A percentile compares a stretch with the other conserved stretches of the same genome.
phyloP scores from a whole-genome alignment of 352 stramenopile species.

The Thalassiosira ordinaria region DNA sequence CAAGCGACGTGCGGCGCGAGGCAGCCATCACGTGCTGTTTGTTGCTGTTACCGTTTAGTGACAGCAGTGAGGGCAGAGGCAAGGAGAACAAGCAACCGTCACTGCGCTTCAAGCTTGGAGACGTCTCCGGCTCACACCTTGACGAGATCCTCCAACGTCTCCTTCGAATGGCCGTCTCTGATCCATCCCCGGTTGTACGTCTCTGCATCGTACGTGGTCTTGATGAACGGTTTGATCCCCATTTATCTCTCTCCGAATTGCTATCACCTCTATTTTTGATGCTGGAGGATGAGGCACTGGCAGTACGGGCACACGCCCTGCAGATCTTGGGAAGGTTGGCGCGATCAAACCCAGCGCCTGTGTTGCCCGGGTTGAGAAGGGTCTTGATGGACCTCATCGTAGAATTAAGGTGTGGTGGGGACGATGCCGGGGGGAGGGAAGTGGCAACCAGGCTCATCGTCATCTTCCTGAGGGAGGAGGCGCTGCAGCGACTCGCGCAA shows the following conservation, averaged over 20 bases:
- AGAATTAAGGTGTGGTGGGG: constrained; percentile 92
- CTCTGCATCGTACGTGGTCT: constrained; percentile 93
- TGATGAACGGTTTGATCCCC: constrained; percentile 91
- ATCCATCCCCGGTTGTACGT: constrained; percentile 91
- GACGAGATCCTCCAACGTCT: constrained; percentile 93
- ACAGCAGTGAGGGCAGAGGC: neutral
- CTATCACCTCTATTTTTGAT: constrained; percentile 93
- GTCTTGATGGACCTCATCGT: constrained; percentile 95
- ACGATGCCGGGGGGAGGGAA: constrained; percentile 85
- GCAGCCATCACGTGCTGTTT: constrained; percentile 86
- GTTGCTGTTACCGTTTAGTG: constrained; percentile 78
- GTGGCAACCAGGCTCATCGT: constrained; percentile 87
- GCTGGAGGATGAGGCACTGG: constrained; percentile 92
- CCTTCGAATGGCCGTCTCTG: constrained; percentile 91
- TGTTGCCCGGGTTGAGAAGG: constrained; percentile 93
- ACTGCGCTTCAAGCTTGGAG: constrained; percentile 52
- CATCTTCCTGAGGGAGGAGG: constrained; percentile 81
- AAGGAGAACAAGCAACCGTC: constrained; percentile 12
- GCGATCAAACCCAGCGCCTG: constrained; percentile 93
- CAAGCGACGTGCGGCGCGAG: constrained; percentile 91
- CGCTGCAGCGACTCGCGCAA: constrained; percentile 83
- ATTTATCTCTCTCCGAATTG: constrained; percentile 92
- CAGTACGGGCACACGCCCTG: constrained; percentile 92
- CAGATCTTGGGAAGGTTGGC: constrained; percentile 93
- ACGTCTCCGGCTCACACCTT: constrained; percentile 89